These are phyloP conservation scores for Allomyces arbusculus DNA, from an alignment of 192 early-diverging fungal species.

Conservation along the genomic window DNA sequence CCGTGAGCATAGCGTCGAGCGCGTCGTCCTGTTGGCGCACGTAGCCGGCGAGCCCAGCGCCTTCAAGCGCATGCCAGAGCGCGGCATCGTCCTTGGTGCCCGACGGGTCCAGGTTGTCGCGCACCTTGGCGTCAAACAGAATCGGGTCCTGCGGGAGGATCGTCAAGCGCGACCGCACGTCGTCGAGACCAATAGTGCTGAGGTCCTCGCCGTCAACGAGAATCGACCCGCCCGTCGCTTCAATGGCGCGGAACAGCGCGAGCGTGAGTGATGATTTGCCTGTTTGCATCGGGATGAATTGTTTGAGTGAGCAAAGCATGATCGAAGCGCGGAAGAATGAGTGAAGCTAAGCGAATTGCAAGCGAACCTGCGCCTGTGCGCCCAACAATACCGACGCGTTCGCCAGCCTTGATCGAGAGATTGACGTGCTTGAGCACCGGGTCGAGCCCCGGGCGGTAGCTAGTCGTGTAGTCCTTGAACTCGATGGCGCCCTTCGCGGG, in stretches of 20 bases:
- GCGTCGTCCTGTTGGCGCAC: constrained; percentile 15
- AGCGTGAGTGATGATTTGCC: constrained; percentile 5
- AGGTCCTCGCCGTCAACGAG: constrained; percentile 20
- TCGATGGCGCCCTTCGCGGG: constrained; percentile 33
- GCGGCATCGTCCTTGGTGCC: background rate
- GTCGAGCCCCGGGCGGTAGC: constrained; percentile 50
- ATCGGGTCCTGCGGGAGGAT: constrained; percentile 17
- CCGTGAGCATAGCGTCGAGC: constrained; percentile 4
- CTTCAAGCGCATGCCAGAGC: background rate
- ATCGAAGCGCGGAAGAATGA: too few species aligned
- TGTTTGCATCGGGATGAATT: too few species aligned
- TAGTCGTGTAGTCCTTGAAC: constrained; percentile 33
- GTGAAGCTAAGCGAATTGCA: too few species aligned
- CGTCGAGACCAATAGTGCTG: constrained; percentile 1
- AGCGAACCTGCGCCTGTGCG: constrained; percentile 52
- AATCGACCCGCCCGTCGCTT: constrained; percentile 12
- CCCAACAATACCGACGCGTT: constrained; percentile 85
- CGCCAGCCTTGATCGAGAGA: constrained; percentile 38
- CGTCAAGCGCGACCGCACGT: constrained; percentile 10
- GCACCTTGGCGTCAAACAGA: background rate
- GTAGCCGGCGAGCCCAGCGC: constrained; percentile 10
- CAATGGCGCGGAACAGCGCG: constrained; percentile 19
- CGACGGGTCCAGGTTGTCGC: background rate
- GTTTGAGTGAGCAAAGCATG: too few species aligned
- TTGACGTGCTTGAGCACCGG: constrained; percentile 60